Evolutionary conservation across 768 basidiomycete genomes (phyloP), one percentile per base, ranked within the genome.

Genomic region (Rhodosporidiobolus odoratus): DNA sequence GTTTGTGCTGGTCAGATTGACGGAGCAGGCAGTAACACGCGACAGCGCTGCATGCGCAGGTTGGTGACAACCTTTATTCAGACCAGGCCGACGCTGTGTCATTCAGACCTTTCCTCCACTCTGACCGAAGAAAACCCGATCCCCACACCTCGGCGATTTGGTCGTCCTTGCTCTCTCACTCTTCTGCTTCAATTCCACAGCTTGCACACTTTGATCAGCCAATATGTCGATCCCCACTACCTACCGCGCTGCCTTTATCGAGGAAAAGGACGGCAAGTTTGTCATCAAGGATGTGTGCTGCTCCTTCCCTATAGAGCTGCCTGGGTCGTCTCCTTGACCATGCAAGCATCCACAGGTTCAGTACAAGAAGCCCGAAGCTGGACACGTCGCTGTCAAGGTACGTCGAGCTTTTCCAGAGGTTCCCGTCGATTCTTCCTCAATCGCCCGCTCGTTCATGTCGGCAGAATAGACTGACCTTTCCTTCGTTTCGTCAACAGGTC

Each of bases 381-480:
- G 74, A 35, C 34, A 72, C 48, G 35, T 75, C 60, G 27, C 62
- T 13, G 57, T 75, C 71, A 72, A 69, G 60, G 71, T 65, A 25
- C 60, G 62, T 15, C 54, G 56, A 34, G 58, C 58, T 45, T 48
- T 48, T 25, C 53, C 56, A 35, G n/a, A 30, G 12, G 45, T 41
- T 64, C 50, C 12, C 52, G n/a, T n/a, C n/a, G n/a, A n/a, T n/a
- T 37, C 21, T 34, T 19, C 35, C 19, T 57, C 57, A 58, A 1
- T 48, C 25, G 45, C 43, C 13, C 12, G 23, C 23, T 45, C 23
- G 43, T n/a, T n/a, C n/a, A n/a, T n/a, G n/a, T n/a, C n/a, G n/a
- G 48, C 23, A 23, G 54, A 35, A 19, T 25, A 40, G 2, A 30
- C 6, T 45, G 41, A 16, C 23, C 34, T 21, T 15, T 43, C 40